phyloP scores from a whole-genome alignment of 441 rosid genomes.

The Populus hybrid region DNA sequence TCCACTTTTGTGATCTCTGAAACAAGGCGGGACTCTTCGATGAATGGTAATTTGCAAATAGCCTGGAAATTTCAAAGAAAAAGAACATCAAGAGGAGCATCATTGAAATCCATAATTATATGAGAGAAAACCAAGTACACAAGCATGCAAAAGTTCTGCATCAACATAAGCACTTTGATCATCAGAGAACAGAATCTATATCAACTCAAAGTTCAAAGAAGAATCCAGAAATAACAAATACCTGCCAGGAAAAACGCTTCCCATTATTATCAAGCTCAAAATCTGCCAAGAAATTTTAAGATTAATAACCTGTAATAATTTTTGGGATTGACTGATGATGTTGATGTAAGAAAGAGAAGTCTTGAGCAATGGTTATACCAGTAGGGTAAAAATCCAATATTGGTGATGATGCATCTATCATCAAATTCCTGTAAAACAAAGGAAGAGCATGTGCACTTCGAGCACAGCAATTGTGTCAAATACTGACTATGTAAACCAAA shows the following conservation, averaged over 20 bases:
- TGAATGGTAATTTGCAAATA: constrained; percentile 29
- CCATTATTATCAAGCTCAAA: constrained; percentile 34
- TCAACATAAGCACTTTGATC: background rate
- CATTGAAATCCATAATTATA: too few relatives aligned
- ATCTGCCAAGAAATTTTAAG: constrained; percentile 22
- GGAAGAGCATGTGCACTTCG: constrained; percentile 39
- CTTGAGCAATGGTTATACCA: constrained; percentile 13
- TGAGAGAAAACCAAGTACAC: too few relatives aligned
- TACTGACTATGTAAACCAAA: background rate
- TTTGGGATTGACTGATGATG: background rate
- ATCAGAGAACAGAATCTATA: background rate
- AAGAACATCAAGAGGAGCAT: too few relatives aligned
- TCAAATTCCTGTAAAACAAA: constrained; percentile 24
- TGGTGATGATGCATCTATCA: constrained; percentile 29
- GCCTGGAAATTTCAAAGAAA: constrained; percentile 18
- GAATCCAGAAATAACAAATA: constrained; percentile 6
- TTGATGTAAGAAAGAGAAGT: background rate
- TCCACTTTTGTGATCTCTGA: constrained; percentile 30
- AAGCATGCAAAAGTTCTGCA: background rate
- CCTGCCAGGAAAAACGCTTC: constrained; percentile 31
- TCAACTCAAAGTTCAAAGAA: background rate
- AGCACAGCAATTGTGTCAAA: background rate
- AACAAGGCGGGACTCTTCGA: constrained; percentile 34
- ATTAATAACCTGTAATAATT: background rate
- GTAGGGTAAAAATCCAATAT: constrained; percentile 32